These are phyloP conservation scores for Erysimum cheiranthoides DNA, from an alignment of 345 rosid genomes.

Conservation along the genomic window DNA sequence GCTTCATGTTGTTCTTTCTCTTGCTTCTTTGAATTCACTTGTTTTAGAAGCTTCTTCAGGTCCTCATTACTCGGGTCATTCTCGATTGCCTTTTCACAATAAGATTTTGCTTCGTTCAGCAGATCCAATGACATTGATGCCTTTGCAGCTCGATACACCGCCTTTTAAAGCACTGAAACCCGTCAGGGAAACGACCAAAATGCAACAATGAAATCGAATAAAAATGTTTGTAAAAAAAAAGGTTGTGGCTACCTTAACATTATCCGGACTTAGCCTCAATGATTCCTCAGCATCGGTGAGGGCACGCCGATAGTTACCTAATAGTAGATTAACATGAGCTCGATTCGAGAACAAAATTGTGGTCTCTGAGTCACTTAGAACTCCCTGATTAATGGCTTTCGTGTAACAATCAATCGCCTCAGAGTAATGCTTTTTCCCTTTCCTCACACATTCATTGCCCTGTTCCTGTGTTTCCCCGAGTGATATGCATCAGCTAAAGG, in stretches of 20 bases:
- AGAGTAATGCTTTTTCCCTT: constrained; percentile 83
- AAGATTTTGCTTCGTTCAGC: constrained; percentile 65
- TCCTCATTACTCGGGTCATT: constrained; percentile 74
- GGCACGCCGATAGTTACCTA: constrained; percentile 82
- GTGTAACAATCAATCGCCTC: constrained; percentile 86
- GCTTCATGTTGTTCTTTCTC: constrained; percentile 64
- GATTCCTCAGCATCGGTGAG: constrained; percentile 81
- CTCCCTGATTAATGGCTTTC: constrained; percentile 76
- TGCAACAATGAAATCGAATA: background rate
- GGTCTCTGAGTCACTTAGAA: constrained; percentile 59
- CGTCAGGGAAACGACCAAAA: constrained; percentile 2
- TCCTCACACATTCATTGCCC: constrained; percentile 82
- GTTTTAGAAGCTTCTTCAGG: constrained; percentile 63
- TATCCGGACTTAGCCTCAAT: constrained; percentile 58
- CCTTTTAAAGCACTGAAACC: constrained; percentile 47
- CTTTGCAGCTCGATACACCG: constrained; percentile 87
- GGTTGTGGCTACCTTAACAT: constrained; percentile 60
- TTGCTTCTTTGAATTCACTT: constrained; percentile 60
- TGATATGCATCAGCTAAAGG: background rate
- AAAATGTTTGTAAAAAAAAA: background rate
- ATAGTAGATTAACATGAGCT: constrained; percentile 81
- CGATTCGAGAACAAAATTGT: constrained; percentile 81
- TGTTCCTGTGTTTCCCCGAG: constrained; percentile 60
- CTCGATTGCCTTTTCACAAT: constrained; percentile 60
- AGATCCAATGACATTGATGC: constrained; percentile 70